Evolutionary conservation across 1,284 basidiomycete species (phyloP), one percentile per base, ranked within the genome.

Genomic region (Ceratobasidium papillatum): DNA sequence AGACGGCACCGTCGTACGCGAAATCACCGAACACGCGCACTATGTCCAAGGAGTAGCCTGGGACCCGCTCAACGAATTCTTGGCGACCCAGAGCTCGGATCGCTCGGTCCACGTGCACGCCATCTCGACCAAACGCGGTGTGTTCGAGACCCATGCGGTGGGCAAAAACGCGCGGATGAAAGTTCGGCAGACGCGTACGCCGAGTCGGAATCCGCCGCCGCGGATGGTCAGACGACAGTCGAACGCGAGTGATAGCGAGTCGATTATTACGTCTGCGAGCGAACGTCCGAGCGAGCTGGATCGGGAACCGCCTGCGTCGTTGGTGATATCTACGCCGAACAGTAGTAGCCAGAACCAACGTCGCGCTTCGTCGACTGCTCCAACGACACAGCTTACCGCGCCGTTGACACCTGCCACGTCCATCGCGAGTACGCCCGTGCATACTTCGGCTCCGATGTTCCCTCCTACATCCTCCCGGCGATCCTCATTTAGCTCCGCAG

Each of bases 41-140:
- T 98, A 94, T 80, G 96, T 98, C 0, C 96, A 98, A 84, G 96
- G 96, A 17, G 96, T 98, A 34, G 93, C 95, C 0, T 98, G 96
- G 96, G 96, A 98, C 78, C 96, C 96, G 0, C 83, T 97, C 78
- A 95, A 96, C 81, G 94, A 96, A 81, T 98, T 93, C 80, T 93
- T 98, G 77, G 95, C 96, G 1, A 98, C 96, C 0, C 96, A 98
- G 81, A 94, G 93, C 82, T 94, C 92, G 79, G 95, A 98, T 82
- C 88, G 96, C 83, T 85, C 93, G 11, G 94, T 98, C 86, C 93
- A 95, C 80, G 90, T 97, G 77, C 94, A 96, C 82, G 89, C 87
- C 75, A 90, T 96, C 77, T 88, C 88, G 11, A 89, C 88, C 76
- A 92, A 92, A 78, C 88, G 91, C 62, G 92, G 92, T n/a, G 82